Percentiles rank a stretch among this genome's conserved stretches.
These are phyloP conservation scores for Monosporascus sp. DNA, from an alignment of 2,329 filamentous ascomycete species.

Conservation along the genomic window DNA sequence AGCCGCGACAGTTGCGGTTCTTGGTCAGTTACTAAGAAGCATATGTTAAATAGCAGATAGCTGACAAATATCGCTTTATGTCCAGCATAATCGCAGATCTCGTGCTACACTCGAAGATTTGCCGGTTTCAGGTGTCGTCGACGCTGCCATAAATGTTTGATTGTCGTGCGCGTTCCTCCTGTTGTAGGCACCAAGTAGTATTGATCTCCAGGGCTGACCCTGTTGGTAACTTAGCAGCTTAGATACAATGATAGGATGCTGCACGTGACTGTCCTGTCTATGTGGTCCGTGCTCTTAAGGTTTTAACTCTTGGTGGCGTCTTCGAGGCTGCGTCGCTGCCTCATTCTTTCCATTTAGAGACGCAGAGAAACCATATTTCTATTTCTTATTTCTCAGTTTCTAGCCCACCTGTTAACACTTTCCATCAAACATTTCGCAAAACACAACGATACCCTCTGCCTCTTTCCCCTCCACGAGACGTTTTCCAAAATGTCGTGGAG, in stretches of 20 bases:
- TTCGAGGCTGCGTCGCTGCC: too few relatives aligned
- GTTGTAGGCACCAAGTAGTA: not conserved
- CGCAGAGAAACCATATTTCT: not conserved
- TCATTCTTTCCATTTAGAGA: not conserved
- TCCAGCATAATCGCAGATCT: too few relatives aligned
- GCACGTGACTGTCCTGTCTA: not conserved
- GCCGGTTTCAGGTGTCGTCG: too few relatives aligned
- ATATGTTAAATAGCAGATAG: too few relatives aligned
- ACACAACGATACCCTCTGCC: not conserved
- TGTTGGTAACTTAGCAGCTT: too few relatives aligned
- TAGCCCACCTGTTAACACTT: not conserved
- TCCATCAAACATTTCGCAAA: not conserved
- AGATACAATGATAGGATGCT: not conserved
- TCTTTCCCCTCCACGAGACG: slow-evolving; percentile 1
- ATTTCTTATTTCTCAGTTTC: not conserved
- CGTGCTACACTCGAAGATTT: too few relatives aligned
- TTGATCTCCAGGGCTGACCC: not conserved
- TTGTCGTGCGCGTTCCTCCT: not conserved
- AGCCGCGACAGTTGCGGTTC: too few relatives aligned
- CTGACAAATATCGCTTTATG: too few relatives aligned
- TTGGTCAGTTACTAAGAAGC: too few relatives aligned
- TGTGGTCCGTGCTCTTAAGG: not conserved
- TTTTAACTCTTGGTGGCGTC: not conserved
- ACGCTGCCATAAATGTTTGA: too few relatives aligned
- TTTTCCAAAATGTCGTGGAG: slow-evolving; percentile 55